These are phyloP conservation scores for Scedosporium minutisporum DNA, from an alignment of 2,329 filamentous ascomycete genomes.

Conservation along the genomic window DNA sequence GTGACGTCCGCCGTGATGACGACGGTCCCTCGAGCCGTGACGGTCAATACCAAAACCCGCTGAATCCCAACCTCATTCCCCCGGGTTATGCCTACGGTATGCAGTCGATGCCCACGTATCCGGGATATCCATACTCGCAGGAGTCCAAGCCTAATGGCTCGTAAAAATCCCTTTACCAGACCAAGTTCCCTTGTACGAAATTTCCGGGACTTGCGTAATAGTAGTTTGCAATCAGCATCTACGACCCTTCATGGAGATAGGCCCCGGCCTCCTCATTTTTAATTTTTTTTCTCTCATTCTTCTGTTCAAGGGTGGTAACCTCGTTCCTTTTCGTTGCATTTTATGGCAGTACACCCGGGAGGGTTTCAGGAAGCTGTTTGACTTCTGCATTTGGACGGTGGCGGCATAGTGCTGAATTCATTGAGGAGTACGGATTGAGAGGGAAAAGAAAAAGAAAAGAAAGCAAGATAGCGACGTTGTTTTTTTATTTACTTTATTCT, in stretches of 20 bases:
- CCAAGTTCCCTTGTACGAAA: neutral
- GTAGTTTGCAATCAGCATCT: no score
- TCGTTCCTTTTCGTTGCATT: no score
- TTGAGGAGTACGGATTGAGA: neutral
- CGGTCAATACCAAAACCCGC: constrained; percentile 2
- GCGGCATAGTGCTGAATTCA: neutral
- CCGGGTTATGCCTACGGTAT: constrained; percentile 5
- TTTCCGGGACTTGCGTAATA: neutral
- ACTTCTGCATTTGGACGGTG: no score
- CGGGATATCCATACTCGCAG: constrained; percentile 3
- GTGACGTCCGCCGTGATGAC: constrained; percentile 3
- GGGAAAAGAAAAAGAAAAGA: neutral
- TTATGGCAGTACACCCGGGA: no score
- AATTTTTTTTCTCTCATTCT: no score
- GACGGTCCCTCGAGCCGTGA: neutral
- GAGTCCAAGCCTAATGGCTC: neutral
- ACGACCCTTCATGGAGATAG: no score
- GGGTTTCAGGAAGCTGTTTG: no score
- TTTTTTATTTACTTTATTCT: neutral
- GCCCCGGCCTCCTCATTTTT: no score
- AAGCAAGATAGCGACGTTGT: neutral
- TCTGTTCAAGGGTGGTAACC: no score
- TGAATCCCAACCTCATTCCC: constrained; percentile 6
- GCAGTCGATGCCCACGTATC: constrained; percentile 4
- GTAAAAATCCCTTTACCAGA: neutral